Base-by-base conservation (phyloP, 2,329 filamentous ascomycete species). In the Nigrospora osmanthi region DNA sequence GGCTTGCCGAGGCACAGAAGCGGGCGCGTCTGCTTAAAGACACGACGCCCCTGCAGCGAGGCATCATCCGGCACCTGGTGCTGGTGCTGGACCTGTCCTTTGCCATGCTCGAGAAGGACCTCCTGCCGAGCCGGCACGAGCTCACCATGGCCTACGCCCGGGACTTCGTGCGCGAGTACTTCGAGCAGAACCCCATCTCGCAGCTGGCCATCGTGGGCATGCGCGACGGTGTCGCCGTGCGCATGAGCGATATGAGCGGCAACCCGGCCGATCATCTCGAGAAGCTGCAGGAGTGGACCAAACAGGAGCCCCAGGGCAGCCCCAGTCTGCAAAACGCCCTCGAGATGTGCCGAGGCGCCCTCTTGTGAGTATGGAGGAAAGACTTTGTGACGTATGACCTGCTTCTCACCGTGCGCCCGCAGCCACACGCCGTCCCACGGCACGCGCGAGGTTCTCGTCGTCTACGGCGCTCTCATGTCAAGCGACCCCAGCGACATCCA, bases 181-280 rank as follows among this genome's bases (percentile, higher is more conserved):
- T 97, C 61, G 93, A 97, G 66, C 93, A 98, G 66, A 98, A 98
- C 58, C 93, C 93, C 11, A 97, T 98, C 53, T 95, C 89, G 11
- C 93, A 98, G 67, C 78, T 98, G 46, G 90, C 87, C 19, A 85
- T 98, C 30, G 73, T 98, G 35, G 91, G 87, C 42, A 95, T 97
- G 87, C 81, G 87, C 49, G 93, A 97, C 62, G 93, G 93, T 14
- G 73, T 97, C 14, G 90, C 90, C 2, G 73, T 94, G 19, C 75
- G 87, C 35, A 79, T 98, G 51, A 93, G 86, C 59, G 88, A 95
- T 59, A 83, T 97, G 72, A 85, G 86, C 45, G 93, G 93, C 11
- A 96, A 96, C 59, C 89, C 91, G 3, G 83, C 83, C 10, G 88
- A 94, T 49, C 93, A 97, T 62, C 79, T 96, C 46, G 80, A 84